A percentile compares a stretch with the other conserved stretches of the same genome.
phyloP scores from a whole-genome alignment of 306 rosid genomes.

The Quercus bicolor region DNA sequence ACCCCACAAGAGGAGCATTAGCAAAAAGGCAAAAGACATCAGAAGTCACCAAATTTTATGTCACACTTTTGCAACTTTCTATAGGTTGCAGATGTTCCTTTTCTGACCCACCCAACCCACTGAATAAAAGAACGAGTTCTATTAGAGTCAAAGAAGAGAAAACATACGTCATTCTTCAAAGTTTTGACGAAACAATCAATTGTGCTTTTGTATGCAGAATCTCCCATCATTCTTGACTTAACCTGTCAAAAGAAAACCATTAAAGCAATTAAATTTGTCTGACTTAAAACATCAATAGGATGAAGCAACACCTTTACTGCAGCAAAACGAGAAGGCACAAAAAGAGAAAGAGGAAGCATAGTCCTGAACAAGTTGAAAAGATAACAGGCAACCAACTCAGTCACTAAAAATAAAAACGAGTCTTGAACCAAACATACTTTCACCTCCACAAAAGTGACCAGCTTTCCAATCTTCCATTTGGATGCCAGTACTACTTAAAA shows the following conservation, averaged over 20 bases:
- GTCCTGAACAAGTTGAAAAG: not conserved
- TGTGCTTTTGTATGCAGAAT: constrained; percentile 81
- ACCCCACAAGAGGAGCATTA: not conserved
- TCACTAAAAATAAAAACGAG: not conserved
- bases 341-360: not conserved
- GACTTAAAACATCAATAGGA: constrained; percentile 9
- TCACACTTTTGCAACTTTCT: too few species aligned
- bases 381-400: not conserved
- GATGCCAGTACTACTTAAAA: not conserved
- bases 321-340: not conserved
- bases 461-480: not conserved
- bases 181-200: constrained; percentile 88
- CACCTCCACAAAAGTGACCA: not conserved
- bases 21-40: not conserved
- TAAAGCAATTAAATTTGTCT: constrained; percentile 8
- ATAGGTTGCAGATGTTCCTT: too few species aligned
- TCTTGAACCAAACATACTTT: not conserved
- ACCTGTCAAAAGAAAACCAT: constrained; percentile 52
- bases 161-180: constrained; percentile 78
- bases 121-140: not conserved
- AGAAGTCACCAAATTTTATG: not conserved
- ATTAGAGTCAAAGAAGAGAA: constrained; percentile 7
- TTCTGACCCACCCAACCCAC: not conserved
- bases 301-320: not conserved
- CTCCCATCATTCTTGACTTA: constrained; percentile 99